Conservation (phyloP, 139 green algal genomes). For the Pleodorina starrii region DNA sequence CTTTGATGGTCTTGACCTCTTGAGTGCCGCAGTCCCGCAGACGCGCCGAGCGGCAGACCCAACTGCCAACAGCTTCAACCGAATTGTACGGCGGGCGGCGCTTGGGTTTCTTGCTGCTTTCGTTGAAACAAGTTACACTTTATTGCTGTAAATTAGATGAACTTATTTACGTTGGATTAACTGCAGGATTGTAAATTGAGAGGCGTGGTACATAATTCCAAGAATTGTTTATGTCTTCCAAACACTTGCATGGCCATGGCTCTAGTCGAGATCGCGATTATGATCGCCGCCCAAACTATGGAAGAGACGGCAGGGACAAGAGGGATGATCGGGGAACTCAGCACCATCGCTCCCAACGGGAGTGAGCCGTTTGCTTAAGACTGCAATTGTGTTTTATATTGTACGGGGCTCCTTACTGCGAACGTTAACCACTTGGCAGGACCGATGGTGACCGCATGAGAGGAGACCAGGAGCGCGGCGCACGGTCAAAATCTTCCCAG, state of each 20-base stretch:
- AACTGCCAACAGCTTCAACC: too few species aligned
- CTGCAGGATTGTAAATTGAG: too few species aligned
- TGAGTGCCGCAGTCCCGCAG: too few species aligned
- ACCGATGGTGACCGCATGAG: background rate
- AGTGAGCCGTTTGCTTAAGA: background rate
- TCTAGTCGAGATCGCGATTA: slow-evolving; percentile 6
- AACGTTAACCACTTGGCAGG: background rate
- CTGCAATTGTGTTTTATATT: background rate
- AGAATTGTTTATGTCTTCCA: slow-evolving; percentile 17
- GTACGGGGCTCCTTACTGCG: background rate
- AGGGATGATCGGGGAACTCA: background rate
- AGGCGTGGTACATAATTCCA: too few species aligned
- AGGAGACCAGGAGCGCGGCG: background rate
- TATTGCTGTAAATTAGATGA: too few species aligned
- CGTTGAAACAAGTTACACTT: too few species aligned
- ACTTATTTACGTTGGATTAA: too few species aligned
- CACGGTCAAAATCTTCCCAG: background rate
- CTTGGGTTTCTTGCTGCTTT: too few species aligned
- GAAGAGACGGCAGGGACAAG: background rate
- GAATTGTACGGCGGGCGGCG: too few species aligned
- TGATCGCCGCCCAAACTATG: slow-evolving; percentile 1
- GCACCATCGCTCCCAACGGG: slow-evolving; percentile 20
- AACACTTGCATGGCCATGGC: slow-evolving; percentile 23
- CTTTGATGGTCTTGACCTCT: too few species aligned
- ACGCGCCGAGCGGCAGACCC: too few species aligned